A percentile compares a stretch with the other conserved stretches of the same genome.
Evolutionary conservation across 805 yeast genomes (phyloP).

Genomic region (Ogataea trehaloabstinens): DNA sequence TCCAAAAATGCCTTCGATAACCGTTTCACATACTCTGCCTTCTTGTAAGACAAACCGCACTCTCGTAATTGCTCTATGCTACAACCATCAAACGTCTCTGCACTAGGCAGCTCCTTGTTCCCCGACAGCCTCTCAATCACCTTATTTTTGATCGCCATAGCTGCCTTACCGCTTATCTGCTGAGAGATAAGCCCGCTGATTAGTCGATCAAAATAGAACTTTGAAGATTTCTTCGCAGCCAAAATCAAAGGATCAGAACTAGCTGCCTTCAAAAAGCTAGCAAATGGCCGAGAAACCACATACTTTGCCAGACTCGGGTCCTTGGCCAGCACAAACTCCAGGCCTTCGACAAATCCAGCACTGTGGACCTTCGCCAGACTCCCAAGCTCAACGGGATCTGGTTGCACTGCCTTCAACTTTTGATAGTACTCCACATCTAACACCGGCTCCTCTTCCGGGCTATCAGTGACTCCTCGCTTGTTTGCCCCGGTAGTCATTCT

Average conservation of each 20-base stretch:
- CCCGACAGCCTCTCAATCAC: conserved; percentile 13
- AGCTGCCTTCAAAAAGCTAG: conserved; percentile 6
- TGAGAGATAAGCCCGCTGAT: conserved; percentile 59
- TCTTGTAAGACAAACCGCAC: conserved; percentile 69
- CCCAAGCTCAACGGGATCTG: background rate
- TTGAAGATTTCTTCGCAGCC: conserved; percentile 6
- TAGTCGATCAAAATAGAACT: conserved; percentile 40
- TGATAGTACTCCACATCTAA: conserved; percentile 9
- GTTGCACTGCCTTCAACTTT: background rate
- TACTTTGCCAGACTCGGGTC: conserved; percentile 23
- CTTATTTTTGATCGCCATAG: conserved; percentile 55
- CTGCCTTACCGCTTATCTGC: conserved; percentile 81
- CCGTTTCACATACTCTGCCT: conserved; percentile 59
- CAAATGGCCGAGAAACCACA: conserved; percentile 12
- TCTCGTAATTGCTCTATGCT: conserved; percentile 49
- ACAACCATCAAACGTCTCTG: conserved; percentile 42
- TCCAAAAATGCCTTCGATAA: conserved; percentile 51
- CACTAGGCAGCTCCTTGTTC: conserved; percentile 45
- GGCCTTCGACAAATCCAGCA: conserved; percentile 23
- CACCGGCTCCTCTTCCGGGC: conserved; percentile 5
- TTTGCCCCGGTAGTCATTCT: conserved; percentile 6
- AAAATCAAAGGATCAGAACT: background rate
- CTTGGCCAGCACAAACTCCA: conserved; percentile 20
- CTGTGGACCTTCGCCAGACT: conserved; percentile 12
- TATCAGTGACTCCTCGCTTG: no score